Evolutionary conservation across 176 grass and related monocot genomes (phyloP).

Genomic region (Miscanthus lutarioriparius): DNA sequence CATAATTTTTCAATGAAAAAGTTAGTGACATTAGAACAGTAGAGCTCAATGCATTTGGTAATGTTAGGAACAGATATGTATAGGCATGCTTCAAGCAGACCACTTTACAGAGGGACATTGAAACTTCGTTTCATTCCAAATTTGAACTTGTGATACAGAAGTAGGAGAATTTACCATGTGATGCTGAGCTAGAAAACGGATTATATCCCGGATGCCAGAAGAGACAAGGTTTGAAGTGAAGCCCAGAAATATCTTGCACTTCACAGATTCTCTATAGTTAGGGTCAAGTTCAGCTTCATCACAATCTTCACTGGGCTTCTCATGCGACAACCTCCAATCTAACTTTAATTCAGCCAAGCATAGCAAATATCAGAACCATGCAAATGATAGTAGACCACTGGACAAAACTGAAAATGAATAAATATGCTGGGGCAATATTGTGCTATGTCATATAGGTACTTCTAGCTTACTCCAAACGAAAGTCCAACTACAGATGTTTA

Average conservation of each 20-base stretch:
- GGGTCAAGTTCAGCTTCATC: slow-evolving; percentile 63
- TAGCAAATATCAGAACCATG: not conserved
- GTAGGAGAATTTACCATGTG: slow-evolving; percentile 68
- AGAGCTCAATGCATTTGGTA: not conserved
- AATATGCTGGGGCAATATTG: not conserved
- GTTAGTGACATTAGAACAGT: slow-evolving; percentile 9
- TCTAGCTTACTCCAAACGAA: not conserved
- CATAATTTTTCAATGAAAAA: not conserved
- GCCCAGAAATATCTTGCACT: slow-evolving; percentile 95
- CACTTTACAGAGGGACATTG: not conserved
- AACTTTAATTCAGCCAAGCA: slow-evolving; percentile 55
- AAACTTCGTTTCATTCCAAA: not conserved
- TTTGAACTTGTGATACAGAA: not conserved
- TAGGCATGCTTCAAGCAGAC: slow-evolving; percentile 4
- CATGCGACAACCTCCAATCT: slow-evolving; percentile 84
- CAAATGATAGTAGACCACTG: not conserved
- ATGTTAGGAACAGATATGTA: not conserved
- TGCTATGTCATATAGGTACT: not conserved
- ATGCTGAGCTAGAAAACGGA: slow-evolving; percentile 83
- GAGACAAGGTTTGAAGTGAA: slow-evolving; percentile 97
- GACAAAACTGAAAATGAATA: not conserved
- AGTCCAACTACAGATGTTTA: not conserved
- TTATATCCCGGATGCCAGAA: slow-evolving; percentile 80
- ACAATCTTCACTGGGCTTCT: slow-evolving; percentile 57
- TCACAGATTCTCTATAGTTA: slow-evolving; percentile 70